Conservation (phyloP, 139 green algal genomes). For the Closterium sp. region DNA sequence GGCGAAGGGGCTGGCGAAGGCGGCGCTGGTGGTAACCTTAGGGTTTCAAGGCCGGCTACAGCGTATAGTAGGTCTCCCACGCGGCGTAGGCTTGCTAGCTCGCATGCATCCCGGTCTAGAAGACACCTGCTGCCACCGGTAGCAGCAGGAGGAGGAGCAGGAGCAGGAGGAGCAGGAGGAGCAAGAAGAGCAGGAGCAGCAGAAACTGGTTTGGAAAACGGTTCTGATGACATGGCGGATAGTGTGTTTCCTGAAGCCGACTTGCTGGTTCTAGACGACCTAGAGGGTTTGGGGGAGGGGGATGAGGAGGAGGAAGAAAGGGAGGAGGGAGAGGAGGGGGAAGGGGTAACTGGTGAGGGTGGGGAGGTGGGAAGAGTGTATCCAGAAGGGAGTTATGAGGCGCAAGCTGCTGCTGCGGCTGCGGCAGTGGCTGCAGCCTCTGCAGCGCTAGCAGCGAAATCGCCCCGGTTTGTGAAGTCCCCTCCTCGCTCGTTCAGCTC, state of each 20-base stretch:
- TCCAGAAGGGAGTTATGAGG: neutral
- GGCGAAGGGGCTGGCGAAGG: neutral
- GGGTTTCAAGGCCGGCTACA: neutral
- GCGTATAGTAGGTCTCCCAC: neutral
- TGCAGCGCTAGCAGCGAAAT: neutral
- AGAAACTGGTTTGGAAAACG: neutral
- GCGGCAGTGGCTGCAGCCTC: neutral
- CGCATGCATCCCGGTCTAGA: neutral
- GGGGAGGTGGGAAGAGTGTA: neutral
- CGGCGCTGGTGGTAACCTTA: neutral
- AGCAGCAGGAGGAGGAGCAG: neutral
- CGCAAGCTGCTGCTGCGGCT: neutral
- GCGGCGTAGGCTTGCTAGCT: neutral
- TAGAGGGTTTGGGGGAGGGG: neutral
- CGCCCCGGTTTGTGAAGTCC: neutral
- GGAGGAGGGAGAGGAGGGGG: neutral
- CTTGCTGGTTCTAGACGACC: neutral
- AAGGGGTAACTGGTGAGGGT: neutral
- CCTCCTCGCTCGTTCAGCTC: neutral
- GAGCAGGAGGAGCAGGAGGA: neutral
- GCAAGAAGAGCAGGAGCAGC: neutral
- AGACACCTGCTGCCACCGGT: neutral
- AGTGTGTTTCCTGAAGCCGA: neutral
- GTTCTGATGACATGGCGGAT: neutral
- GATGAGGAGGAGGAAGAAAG: neutral